phyloP scores from a whole-genome alignment of 768 basidiomycete species.

The Russula sp. region DNA sequence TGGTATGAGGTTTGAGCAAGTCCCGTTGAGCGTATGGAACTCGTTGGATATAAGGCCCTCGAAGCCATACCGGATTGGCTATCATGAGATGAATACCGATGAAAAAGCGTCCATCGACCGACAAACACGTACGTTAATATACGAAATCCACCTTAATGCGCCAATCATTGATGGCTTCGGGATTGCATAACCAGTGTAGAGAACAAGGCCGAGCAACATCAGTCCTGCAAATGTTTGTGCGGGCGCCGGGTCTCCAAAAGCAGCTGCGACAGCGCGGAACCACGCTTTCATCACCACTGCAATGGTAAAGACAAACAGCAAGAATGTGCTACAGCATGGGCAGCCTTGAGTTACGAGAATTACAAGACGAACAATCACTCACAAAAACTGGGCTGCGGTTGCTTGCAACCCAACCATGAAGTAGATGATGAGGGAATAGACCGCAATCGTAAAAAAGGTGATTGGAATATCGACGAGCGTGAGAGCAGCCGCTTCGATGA shows the following conservation, averaged over 20 bases:
- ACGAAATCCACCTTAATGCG: constrained; percentile 60
- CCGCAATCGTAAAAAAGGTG: constrained; percentile 37
- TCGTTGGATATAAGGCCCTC: constrained; percentile 75
- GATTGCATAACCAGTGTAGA: constrained; percentile 54
- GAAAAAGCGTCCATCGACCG: background rate
- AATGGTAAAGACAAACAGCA: constrained; percentile 50
- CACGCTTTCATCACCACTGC: constrained; percentile 64
- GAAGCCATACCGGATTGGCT: constrained; percentile 68
- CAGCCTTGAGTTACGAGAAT: constrained; percentile 3
- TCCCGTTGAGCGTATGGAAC: constrained; percentile 61
- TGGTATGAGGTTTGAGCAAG: constrained; percentile 53
- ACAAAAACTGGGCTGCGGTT: constrained; percentile 60
- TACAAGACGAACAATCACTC: constrained; percentile 23
- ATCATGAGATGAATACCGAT: constrained; percentile 25
- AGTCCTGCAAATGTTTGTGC: constrained; percentile 55
- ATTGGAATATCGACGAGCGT: constrained; percentile 58
- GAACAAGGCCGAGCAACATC: constrained; percentile 44
- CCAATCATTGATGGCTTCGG: constrained; percentile 60
- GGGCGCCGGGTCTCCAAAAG: constrained; percentile 49
- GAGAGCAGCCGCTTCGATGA: constrained; percentile 46
- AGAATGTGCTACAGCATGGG: constrained; percentile 40
- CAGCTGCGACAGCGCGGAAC: constrained; percentile 63
- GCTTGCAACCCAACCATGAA: constrained; percentile 54
- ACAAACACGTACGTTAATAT: constrained; percentile 44
- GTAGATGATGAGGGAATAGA: constrained; percentile 49